These are phyloP conservation scores for Aegilops longissima DNA, from an alignment of 176 grass and related monocot genomes.

Conservation along the genomic window DNA sequence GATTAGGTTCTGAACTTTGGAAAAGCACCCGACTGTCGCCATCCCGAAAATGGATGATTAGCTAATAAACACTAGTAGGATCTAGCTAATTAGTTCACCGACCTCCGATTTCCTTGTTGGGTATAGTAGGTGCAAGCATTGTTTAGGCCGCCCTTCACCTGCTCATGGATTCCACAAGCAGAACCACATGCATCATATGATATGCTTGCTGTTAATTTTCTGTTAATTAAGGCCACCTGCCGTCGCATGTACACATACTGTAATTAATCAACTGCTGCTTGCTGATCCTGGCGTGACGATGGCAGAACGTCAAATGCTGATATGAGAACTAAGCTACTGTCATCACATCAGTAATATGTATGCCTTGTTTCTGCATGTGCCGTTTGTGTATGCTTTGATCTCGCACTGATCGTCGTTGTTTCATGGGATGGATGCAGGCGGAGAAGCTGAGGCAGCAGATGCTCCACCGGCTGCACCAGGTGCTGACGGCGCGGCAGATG, in stretches of 20 bases:
- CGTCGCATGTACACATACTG: not conserved
- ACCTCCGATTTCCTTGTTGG: conserved; percentile 32
- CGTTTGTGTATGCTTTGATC: not conserved
- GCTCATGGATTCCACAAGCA: conserved; percentile 11
- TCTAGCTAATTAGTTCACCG: conserved; percentile 10
- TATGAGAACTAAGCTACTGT: no score
- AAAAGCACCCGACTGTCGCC: conserved; percentile 39
- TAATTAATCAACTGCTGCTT: not conserved
- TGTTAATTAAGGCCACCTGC: not conserved
- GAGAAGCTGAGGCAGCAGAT: conserved; percentile 74
- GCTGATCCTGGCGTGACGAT: conserved; percentile 27
- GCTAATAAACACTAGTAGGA: not conserved
- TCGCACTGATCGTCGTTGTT: not conserved
- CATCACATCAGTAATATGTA: no score
- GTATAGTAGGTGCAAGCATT: conserved; percentile 23
- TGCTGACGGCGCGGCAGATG: conserved; percentile 70
- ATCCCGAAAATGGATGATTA: conserved; percentile 31
- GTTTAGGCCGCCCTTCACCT: conserved; percentile 42
- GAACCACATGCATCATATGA: not conserved
- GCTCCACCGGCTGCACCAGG: conserved; percentile 63
- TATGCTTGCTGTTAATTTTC: not conserved
- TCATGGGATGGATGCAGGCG: conserved; percentile 31
- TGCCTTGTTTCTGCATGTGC: not conserved
- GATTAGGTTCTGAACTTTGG: conserved; percentile 41
- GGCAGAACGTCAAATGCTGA: not conserved